Evolutionary conservation across 768 basidiomycete species (phyloP), one percentile per base, ranked within the genome.

Genomic region (Amanita pseudoporphyria): DNA sequence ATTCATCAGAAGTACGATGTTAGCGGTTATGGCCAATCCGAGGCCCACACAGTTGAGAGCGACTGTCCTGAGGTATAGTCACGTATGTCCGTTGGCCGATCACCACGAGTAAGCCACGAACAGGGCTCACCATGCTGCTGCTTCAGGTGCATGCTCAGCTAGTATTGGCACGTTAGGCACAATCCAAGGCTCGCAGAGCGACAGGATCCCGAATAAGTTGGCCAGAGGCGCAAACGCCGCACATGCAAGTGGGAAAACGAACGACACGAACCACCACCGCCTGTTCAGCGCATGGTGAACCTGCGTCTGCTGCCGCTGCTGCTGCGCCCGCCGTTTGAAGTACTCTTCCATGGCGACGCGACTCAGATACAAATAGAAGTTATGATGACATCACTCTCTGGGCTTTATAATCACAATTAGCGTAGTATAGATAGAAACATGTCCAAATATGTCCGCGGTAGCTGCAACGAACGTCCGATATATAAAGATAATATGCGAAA

Each of bases 171-270:
- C 42, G 19, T 49, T 54, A 6, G 42, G 19, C 13, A 68, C 45
- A 16, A 66, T 57, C 71, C 70, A 71, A 1, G 65, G 59, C 35
- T 68, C 65, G 3, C 60, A 60, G 9, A 70, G 55, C 0, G 68
- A 59, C 43, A 70, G 71, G 0, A 69, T 59, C 6, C 67, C 68
- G 42, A 71, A 67, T 6, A 71, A 53, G 48, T 66, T 71, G 9
- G 68, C 67, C 6, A 73, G 51, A 0, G 71, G 69, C 0, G 69
- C 69, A 48, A 70, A 70, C 3, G 69, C 69, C 18, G 69, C 70
- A 5, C 69, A 68, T 14, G 68, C 56, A 7, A 71, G 59, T 2
- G 71, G 71, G 52, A 73, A 71, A 0, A 61, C 66, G 2, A 68
- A 67, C 0, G 68, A 69, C 0, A 64, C 60, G 47, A 67, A 68